A percentile compares a stretch with the other conserved stretches of the same genome.
Evolutionary conservation across 2,329 filamentous ascomycete species (phyloP).

Genomic region (Aspergillus sp.): DNA sequence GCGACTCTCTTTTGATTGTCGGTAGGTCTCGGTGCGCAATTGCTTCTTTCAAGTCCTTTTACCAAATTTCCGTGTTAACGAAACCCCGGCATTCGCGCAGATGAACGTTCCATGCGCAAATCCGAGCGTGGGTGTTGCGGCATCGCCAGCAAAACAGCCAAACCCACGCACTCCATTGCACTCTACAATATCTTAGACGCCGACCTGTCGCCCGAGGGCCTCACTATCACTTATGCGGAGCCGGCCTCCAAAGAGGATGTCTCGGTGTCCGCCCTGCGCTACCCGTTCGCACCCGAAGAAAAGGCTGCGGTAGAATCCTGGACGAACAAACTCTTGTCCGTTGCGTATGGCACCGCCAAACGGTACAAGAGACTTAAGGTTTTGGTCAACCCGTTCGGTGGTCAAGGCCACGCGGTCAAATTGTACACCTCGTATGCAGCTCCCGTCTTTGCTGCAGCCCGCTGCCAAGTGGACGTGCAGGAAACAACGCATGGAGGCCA

Average conservation of each 20-base stretch:
- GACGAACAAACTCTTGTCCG: slow-evolving; percentile 64
- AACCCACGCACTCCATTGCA: slow-evolving; percentile 63
- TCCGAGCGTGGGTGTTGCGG: slow-evolving; percentile 59
- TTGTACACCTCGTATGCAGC: slow-evolving; percentile 74
- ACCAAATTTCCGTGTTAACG: slow-evolving; percentile 5
- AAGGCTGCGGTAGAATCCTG: slow-evolving; percentile 59
- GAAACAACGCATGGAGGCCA: slow-evolving; percentile 73
- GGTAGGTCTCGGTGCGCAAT: slow-evolving; percentile 45
- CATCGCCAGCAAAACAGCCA: slow-evolving; percentile 50
- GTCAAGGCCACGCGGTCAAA: slow-evolving; percentile 73
- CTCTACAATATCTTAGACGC: slow-evolving; percentile 87
- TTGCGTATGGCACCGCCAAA: slow-evolving; percentile 70
- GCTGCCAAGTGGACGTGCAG: slow-evolving; percentile 73
- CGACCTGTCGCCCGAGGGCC: slow-evolving; percentile 59
- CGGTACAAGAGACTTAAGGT: slow-evolving; percentile 79
- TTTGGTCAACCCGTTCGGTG: slow-evolving; percentile 87
- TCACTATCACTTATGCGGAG: slow-evolving; percentile 74
- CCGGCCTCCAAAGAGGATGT: slow-evolving; percentile 62
- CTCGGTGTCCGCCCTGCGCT: slow-evolving; percentile 62
- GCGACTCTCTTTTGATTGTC: slow-evolving; percentile 61
- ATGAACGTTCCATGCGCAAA: slow-evolving; percentile 56
- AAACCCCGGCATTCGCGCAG: slow-evolving; percentile 33
- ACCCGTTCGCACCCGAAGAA: slow-evolving; percentile 58
- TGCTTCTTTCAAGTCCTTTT: neutral
- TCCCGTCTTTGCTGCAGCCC: slow-evolving; percentile 80